These are phyloP conservation scores for Berberis vulgaris DNA, from an alignment of 164 flowering plant genomes.

Conservation along the genomic window DNA sequence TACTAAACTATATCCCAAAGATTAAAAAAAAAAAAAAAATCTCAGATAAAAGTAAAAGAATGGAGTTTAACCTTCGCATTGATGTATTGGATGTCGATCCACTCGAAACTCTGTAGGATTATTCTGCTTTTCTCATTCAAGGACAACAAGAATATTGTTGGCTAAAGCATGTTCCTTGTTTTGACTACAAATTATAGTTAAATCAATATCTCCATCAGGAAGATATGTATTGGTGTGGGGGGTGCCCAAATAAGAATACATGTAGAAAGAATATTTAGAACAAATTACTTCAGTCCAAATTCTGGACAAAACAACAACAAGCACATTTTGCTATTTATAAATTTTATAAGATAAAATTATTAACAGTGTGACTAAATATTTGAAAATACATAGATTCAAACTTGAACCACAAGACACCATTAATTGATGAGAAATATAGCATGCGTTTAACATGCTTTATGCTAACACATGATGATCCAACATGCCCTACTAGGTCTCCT, in stretches of 20 bases:
- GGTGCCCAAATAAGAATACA: slow-evolving; percentile 82
- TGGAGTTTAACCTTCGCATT: slow-evolving; percentile 58
- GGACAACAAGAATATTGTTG: slow-evolving; percentile 34
- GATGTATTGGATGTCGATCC: slow-evolving; percentile 67
- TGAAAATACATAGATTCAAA: too few relatives aligned
- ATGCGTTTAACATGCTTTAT: too few relatives aligned
- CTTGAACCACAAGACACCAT: not conserved
- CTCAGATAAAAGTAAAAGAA: too few relatives aligned
- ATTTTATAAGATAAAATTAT: not conserved
- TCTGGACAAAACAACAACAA: too few relatives aligned
- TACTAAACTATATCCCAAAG: too few relatives aligned
- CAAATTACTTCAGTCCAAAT: not conserved
- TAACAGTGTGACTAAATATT: too few relatives aligned
- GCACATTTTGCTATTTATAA: too few relatives aligned
- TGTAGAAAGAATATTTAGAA: slow-evolving; percentile 21
- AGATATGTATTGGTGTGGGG: slow-evolving; percentile 85
- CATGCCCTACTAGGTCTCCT: too few relatives aligned
- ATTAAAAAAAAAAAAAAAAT: too few relatives aligned
- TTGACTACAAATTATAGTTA: slow-evolving; percentile 49
- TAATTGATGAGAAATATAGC: too few relatives aligned
- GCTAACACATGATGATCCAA: too few relatives aligned
- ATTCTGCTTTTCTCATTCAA: slow-evolving; percentile 52
- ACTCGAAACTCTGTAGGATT: slow-evolving; percentile 48
- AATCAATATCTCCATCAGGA: slow-evolving; percentile 95
- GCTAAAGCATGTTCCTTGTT: slow-evolving; percentile 56